Evolutionary conservation across 2,329 filamentous ascomycete genomes (phyloP).

Genomic region (Lecanosticta acicola): DNA sequence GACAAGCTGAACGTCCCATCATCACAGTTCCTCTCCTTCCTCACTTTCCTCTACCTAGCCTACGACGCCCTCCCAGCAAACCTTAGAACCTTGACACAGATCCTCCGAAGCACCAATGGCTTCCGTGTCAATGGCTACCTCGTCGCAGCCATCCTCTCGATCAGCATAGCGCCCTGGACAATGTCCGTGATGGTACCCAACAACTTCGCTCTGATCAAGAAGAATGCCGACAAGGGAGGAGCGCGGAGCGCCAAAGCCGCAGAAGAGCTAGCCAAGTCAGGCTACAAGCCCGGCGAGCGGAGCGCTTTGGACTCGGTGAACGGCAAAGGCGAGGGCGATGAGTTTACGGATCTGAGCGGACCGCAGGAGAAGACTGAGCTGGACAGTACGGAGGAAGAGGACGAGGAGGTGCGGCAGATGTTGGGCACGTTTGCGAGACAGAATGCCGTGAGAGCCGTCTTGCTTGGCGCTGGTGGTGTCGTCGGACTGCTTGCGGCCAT

Average conservation of each 20-base stretch:
- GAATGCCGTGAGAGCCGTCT: slow-evolving; percentile 22
- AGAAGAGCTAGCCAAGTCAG: slow-evolving; percentile 10
- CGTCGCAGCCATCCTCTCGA: slow-evolving; percentile 18
- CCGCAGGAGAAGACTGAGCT: slow-evolving; percentile 30
- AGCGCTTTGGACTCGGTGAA: slow-evolving; percentile 24
- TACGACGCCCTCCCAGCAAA: slow-evolving; percentile 17
- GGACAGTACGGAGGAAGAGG: slow-evolving; percentile 35
- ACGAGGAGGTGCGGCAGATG: slow-evolving; percentile 35
- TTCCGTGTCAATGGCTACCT: slow-evolving; percentile 19
- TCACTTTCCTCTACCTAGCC: slow-evolving; percentile 25
- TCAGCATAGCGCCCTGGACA: slow-evolving; percentile 25
- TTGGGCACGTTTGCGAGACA: slow-evolving; percentile 28
- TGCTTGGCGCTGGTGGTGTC: slow-evolving; percentile 25
- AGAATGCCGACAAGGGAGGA: slow-evolving; percentile 25
- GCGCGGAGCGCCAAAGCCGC: slow-evolving; percentile 19
- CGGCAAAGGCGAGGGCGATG: slow-evolving; percentile 14
- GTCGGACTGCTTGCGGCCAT: slow-evolving; percentile 21
- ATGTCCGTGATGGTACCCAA: slow-evolving; percentile 22
- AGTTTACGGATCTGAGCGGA: slow-evolving; percentile 23
- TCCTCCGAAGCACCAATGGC: slow-evolving; percentile 16
- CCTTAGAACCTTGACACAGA: slow-evolving; percentile 6
- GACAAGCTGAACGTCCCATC: too few species aligned
- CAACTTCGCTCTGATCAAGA: slow-evolving; percentile 27
- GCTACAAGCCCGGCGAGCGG: slow-evolving; percentile 12
- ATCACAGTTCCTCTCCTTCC: slow-evolving; percentile 14